Evolutionary conservation across 1,284 basidiomycete genomes (phyloP), one percentile per base, ranked within the genome.

Genomic region (Xanthoconium separans): DNA sequence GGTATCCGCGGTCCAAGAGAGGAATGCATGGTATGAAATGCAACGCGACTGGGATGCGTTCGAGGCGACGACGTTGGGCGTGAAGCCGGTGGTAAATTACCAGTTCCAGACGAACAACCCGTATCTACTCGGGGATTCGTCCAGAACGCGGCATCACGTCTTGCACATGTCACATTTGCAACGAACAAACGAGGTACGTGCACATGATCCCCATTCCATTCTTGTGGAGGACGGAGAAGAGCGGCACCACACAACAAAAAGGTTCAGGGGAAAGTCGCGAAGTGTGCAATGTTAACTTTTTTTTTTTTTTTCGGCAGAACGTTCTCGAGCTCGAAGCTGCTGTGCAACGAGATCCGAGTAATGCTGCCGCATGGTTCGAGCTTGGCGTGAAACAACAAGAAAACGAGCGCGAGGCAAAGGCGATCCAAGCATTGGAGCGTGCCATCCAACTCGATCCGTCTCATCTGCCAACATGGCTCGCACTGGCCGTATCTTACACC

Each of bases 301-400:
- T 40, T 48, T 47, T 53, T 42, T 50, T 57, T 53, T 47, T 50
- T 53, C 22, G 54, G 63, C 71, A 95, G 92, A 91, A 81, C 59
- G 84, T 95, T 7, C 78, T 98, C 16, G 91, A 95, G 70, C 80
- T 95, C 29, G 96, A 99, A 74, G 95, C 95, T 4, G 83, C 81
- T 9, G 94, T 97, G 10, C 93, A 97, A 67, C 80, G 80, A 41
- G 82, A 95, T 61, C 86, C 89, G 37, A 75, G 71, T 1, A 82
- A 91, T 58, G 86, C 91, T 0, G 65, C 73, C 36, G 88, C 88
- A 8, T 99, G 96, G 96, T 95, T 85, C 66, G 84, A 90, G 55
- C 85, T 99, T 44, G 96, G 97, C 27, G 87, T 99, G 44, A 96
- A 94, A 73, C 97, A 99, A 69, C 96, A 99, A 73, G 96, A 98